These are phyloP conservation scores for Parsonsia alboflavescens DNA, from an alignment of 257 asterid genomes.

Conservation along the genomic window DNA sequence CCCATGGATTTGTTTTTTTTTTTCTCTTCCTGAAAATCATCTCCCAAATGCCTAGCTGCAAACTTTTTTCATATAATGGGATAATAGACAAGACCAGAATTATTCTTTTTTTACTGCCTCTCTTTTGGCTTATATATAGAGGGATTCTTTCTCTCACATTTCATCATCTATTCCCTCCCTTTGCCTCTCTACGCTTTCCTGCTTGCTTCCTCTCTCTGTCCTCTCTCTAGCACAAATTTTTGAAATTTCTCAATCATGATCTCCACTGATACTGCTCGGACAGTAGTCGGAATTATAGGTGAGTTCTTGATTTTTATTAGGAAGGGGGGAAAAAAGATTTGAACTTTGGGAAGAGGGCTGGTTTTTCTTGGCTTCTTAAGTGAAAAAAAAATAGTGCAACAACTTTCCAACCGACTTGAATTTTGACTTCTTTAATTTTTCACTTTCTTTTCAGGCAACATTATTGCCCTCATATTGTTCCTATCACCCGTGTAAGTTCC, in stretches of 20 bases:
- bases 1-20: slow-evolving; percentile 1
- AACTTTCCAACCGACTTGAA: no score
- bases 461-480: slow-evolving; percentile 57
- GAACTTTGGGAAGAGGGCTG: neutral
- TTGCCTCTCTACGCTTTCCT: slow-evolving; percentile 3
- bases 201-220: neutral
- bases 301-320: slow-evolving; percentile 10
- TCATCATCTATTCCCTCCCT: neutral
- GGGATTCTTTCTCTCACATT: neutral
- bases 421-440: neutral
- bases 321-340: no score
- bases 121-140: neutral
- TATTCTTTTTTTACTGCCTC: no score
- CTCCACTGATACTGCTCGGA: slow-evolving; percentile 40
- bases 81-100: no score
- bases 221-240: neutral
- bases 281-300: slow-evolving; percentile 63
- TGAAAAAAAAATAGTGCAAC: neutral
- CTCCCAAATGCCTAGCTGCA: slow-evolving; percentile 5
- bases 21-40: slow-evolving; percentile 14
- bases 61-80: no score
- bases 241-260: slow-evolving; percentile 28
- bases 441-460: slow-evolving; percentile 53
- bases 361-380: no score
- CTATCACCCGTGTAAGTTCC: slow-evolving; percentile 71